A percentile compares a stretch with the other conserved stretches of the same genome.
Conservation (phyloP, 768 basidiomycete genomes). For the Lactarius indigo region DNA sequence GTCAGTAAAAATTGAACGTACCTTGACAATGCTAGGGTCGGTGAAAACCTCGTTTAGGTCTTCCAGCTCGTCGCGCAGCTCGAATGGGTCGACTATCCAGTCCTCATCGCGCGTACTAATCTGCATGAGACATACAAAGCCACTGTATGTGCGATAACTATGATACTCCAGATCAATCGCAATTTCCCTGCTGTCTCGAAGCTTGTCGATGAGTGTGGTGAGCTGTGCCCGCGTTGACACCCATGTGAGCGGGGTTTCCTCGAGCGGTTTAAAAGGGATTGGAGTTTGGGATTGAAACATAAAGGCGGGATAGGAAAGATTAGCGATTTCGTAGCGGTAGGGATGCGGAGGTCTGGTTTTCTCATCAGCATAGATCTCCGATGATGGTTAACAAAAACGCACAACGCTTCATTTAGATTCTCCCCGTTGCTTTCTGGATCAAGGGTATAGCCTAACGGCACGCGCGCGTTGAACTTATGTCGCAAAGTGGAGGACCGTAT, state of each 20-base stretch:
- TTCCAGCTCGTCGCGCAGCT: slow-evolving; percentile 68
- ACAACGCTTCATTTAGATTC: slow-evolving; percentile 21
- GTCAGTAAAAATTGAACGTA: slow-evolving; percentile 32
- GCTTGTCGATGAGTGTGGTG: slow-evolving; percentile 57
- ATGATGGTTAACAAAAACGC: background rate
- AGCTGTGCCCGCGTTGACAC: slow-evolving; percentile 58
- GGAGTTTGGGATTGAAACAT: slow-evolving; percentile 57
- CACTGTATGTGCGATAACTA: slow-evolving; percentile 75
- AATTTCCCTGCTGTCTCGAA: slow-evolving; percentile 69
- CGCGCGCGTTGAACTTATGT: slow-evolving; percentile 79
- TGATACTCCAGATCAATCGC: slow-evolving; percentile 97
- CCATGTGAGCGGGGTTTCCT: slow-evolving; percentile 65
- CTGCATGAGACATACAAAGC: slow-evolving; percentile 93
- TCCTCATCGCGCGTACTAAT: slow-evolving; percentile 80
- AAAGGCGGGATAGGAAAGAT: slow-evolving; percentile 63
- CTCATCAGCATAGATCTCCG: slow-evolving; percentile 17
- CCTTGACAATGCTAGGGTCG: slow-evolving; percentile 83
- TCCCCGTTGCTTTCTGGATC: slow-evolving; percentile 32
- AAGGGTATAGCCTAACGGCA: slow-evolving; percentile 69
- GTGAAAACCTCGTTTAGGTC: slow-evolving; percentile 81
- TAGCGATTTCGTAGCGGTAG: slow-evolving; percentile 81
- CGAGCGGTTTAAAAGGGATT: slow-evolving; percentile 53
- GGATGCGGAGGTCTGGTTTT: slow-evolving; percentile 52
- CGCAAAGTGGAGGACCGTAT: slow-evolving; percentile 68
- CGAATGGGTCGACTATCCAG: slow-evolving; percentile 82